Evolutionary conservation across 306 rosid genomes (phyloP).

Genomic region (Cicer arietinum): DNA sequence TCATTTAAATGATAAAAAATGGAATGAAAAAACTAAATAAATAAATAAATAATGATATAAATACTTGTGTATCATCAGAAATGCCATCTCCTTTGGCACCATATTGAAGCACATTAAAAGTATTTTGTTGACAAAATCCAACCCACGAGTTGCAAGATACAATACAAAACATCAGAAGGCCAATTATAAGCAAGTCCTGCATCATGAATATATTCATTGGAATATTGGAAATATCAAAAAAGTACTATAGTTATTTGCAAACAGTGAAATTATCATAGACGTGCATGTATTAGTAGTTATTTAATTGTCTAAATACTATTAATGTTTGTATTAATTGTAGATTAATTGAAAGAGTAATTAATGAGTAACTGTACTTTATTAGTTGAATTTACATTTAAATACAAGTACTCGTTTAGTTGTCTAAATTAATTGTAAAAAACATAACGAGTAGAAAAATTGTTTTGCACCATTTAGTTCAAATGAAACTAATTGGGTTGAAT

Average conservation of each 20-base stretch:
- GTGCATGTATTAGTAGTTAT: too few species aligned
- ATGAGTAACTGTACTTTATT: too few species aligned
- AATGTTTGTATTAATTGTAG: too few species aligned
- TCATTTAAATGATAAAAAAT: not conserved
- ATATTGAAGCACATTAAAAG: conserved; percentile 40
- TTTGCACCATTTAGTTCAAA: too few species aligned
- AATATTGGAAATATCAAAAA: not conserved
- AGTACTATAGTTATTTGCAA: not conserved
- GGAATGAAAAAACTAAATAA: not conserved
- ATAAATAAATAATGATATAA: not conserved
- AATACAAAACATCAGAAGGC: not conserved
- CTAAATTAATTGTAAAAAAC: too few species aligned
- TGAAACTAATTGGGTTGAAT: too few species aligned
- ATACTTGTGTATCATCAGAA: conserved; percentile 46
- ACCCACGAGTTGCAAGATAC: conserved; percentile 8
- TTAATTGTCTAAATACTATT: too few species aligned
- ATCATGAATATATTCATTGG: not conserved
- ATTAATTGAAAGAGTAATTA: too few species aligned
- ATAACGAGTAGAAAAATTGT: too few species aligned
- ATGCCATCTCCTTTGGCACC: conserved; percentile 53
- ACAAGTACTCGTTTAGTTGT: too few species aligned
- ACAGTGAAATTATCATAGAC: not conserved
- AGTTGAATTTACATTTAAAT: too few species aligned
- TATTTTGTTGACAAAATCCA: conserved; percentile 4
- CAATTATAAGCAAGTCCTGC: conserved; percentile 21